Evolutionary conservation across 306 rosid species (phyloP), one percentile per base, ranked within the genome.

Genomic region (Prunus kanzakura): DNA sequence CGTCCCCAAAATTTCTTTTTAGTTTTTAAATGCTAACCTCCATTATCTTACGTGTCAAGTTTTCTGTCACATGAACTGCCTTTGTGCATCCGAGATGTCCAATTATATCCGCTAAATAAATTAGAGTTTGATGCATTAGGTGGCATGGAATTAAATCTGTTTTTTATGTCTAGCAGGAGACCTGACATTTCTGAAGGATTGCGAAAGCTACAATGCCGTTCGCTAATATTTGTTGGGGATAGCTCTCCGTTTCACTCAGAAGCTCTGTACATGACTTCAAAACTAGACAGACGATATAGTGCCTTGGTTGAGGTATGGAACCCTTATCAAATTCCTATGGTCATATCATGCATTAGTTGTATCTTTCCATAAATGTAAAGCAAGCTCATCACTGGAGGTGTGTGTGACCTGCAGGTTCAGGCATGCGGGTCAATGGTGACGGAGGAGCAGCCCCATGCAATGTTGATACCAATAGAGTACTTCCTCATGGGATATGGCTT

Each of bases 361-460:
- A 75, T n/a, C 46, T 65, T 22, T 64, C 27, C 50, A 45, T 79
- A 61, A 51, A 27, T 55, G 22, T 66, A 60, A 56, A 52, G 51
- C 76, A 46, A 19, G 20, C 82, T 75, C 50, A 77, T 62, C 66
- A 23, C 45, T 15, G 38, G 55, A 58, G 64, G n/a, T 67, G 43
- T 67, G 72, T 66, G 81, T 66, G 50, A 85, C 79, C 52, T 54
- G 22, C 89, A 95, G 99, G 99, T 95, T 80, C 97, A 95, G 86
- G 89, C 89, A 79, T 95, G 99, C 16, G 97, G 99, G 54, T 90
- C 99, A 32, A 85, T 92, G 96, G 97, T 95, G 77, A 95, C 97
- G 60, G 99, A 90, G 85, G 99, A 95, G 87, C 99, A 95, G 84
- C 99, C 99, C 57, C 93, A 92, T 70, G 97, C 99, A 6, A 92